phyloP scores from a whole-genome alignment of 2,329 filamentous ascomycete species.

The Lachnellula willkommii region DNA sequence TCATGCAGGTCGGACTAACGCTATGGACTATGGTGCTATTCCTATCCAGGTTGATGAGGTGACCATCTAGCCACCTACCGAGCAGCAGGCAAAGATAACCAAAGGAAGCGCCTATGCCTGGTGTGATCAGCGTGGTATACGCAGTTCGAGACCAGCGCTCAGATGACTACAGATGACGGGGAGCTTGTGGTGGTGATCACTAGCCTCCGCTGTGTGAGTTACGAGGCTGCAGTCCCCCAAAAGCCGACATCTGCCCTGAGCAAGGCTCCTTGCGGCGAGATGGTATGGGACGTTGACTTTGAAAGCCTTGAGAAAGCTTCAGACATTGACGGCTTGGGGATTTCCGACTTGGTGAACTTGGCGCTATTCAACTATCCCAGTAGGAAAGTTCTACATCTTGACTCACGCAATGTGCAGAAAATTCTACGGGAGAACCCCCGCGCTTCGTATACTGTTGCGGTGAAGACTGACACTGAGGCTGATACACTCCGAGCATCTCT shows the following conservation, averaged over 20 bases:
- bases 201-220: slow-evolving; percentile 22
- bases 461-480: neutral
- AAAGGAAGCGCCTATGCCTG: slow-evolving; percentile 21
- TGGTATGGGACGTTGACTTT: slow-evolving; percentile 24
- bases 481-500: slow-evolving; percentile 2
- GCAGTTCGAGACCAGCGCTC: slow-evolving; percentile 19
- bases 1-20: slow-evolving; percentile 26
- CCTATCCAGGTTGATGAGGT: slow-evolving; percentile 29
- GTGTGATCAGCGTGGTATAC: slow-evolving; percentile 20
- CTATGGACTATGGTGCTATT: slow-evolving; percentile 31
- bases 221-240: slow-evolving; percentile 31
- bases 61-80: slow-evolving; percentile 20
- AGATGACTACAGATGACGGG: slow-evolving; percentile 24
- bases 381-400: slow-evolving; percentile 21
- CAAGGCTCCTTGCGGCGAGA: slow-evolving; percentile 20
- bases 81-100: slow-evolving; percentile 6
- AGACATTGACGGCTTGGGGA: slow-evolving; percentile 3
- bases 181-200: slow-evolving; percentile 28
- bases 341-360: slow-evolving; percentile 14
- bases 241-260: slow-evolving; percentile 12
- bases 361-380: slow-evolving; percentile 29
- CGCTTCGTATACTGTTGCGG: neutral
- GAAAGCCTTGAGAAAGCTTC: slow-evolving; percentile 11
- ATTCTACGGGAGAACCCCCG: neutral
- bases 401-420: slow-evolving; percentile 6